Evolutionary conservation across 805 yeast species (phyloP).

Genomic region (Candida golubevii): DNA sequence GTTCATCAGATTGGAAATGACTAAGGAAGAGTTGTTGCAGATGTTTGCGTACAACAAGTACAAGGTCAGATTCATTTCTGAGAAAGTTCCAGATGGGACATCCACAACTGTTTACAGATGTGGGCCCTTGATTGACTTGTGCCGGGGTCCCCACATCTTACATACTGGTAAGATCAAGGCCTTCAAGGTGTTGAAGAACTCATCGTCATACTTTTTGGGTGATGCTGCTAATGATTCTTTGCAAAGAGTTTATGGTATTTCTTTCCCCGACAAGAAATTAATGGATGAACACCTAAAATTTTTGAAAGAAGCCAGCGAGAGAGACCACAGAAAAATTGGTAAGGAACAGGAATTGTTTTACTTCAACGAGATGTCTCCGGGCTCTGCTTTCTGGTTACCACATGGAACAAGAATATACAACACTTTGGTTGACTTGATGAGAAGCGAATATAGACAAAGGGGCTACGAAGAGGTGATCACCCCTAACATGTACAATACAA

Average conservation of each 20-base stretch:
- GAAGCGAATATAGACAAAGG: constrained; percentile 82
- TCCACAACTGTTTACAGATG: constrained; percentile 96
- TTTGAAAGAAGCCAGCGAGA: constrained; percentile 90
- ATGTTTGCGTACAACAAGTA: constrained; percentile 97
- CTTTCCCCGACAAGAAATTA: constrained; percentile 96
- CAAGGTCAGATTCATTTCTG: constrained; percentile 79
- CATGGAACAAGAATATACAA: constrained; percentile 98
- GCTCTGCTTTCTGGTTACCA: constrained; percentile 97
- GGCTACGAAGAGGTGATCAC: constrained; percentile 98
- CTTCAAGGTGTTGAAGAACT: constrained; percentile 88
- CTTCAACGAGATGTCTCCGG: constrained; percentile 97
- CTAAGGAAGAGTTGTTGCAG: constrained; percentile 84
- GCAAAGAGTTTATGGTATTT: constrained; percentile 96
- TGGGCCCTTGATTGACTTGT: constrained; percentile 94
- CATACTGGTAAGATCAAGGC: constrained; percentile 96
- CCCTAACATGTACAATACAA: constrained; percentile 97
- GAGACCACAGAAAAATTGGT: constrained; percentile 97
- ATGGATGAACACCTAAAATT: constrained; percentile 94
- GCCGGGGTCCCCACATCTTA: constrained; percentile 97
- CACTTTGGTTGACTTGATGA: constrained; percentile 72
- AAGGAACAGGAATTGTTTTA: constrained; percentile 92
- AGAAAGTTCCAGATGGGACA: constrained; percentile 93
- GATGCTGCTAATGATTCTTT: constrained; percentile 89
- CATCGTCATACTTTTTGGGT: constrained; percentile 94
- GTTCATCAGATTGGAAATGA: constrained; percentile 87